Conservation (phyloP, 2,329 filamentous ascomycete species). For the Chaetomiaceae sp. region DNA sequence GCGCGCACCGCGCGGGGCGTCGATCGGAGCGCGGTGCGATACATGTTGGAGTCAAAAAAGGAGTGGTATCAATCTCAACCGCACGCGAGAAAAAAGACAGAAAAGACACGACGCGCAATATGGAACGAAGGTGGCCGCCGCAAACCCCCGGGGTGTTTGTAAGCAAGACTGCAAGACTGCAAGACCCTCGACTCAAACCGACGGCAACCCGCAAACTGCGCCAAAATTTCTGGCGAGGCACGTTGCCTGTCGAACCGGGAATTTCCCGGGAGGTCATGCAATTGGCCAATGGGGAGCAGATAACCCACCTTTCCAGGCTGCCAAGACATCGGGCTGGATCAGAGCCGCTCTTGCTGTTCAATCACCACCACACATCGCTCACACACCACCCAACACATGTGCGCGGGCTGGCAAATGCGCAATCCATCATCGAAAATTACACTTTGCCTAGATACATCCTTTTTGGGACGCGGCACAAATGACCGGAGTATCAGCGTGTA, state of each 20-base stretch:
- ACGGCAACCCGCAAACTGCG: neutral
- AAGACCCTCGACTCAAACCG: too few relatives aligned
- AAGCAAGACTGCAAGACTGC: constrained; percentile 15
- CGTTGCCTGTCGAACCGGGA: constrained; percentile 8
- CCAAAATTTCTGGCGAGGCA: constrained; percentile 26
- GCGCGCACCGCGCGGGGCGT: constrained; percentile 42
- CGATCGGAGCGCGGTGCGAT: constrained; percentile 47
- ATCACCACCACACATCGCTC: too few relatives aligned
- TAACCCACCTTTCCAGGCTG: neutral
- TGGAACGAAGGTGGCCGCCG: constrained; percentile 20
- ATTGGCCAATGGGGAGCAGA: constrained; percentile 16
- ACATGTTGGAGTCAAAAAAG: constrained; percentile 37
- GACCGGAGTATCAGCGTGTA: too few relatives aligned
- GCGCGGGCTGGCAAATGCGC: too few relatives aligned
- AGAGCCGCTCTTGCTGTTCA: too few relatives aligned
- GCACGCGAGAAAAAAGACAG: neutral
- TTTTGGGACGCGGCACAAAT: too few relatives aligned
- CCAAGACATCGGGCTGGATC: neutral
- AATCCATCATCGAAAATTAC: too few relatives aligned
- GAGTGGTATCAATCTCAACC: neutral
- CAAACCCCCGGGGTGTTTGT: constrained; percentile 19
- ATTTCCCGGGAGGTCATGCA: neutral
- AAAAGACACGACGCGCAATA: neutral
- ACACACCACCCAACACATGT: too few relatives aligned
- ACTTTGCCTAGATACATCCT: too few relatives aligned